Evolutionary conservation across 129 eudicot genomes (phyloP).

Genomic region (Lonicera japonica): DNA sequence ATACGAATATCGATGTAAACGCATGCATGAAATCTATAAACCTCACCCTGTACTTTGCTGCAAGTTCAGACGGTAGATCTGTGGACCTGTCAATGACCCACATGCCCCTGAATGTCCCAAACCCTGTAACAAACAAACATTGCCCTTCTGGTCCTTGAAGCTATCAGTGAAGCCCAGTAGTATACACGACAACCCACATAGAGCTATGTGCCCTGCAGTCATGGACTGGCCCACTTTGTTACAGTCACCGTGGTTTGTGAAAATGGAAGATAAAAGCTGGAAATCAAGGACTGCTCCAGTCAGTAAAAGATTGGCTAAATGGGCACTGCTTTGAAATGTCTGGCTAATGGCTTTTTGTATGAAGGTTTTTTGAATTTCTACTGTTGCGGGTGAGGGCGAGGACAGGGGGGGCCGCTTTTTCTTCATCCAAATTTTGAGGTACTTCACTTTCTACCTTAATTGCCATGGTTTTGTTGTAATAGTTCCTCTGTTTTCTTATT

Average conservation of each 20-base stretch:
- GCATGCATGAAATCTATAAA: slow-evolving; percentile 77
- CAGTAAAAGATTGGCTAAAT: slow-evolving; percentile 72
- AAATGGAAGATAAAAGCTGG: slow-evolving; percentile 66
- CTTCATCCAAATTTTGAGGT: slow-evolving; percentile 24
- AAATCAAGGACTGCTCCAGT: slow-evolving; percentile 83
- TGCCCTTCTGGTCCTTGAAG: slow-evolving; percentile 64
- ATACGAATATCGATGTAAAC: slow-evolving; percentile 72
- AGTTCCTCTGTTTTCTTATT: neutral
- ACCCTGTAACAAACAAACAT: slow-evolving; percentile 63
- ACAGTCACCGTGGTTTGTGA: slow-evolving; percentile 69
- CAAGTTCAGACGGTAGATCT: slow-evolving; percentile 47
- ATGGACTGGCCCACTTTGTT: slow-evolving; percentile 35
- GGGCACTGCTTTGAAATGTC: slow-evolving; percentile 81
- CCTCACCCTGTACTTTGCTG: slow-evolving; percentile 44
- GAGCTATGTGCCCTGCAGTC: slow-evolving; percentile 50
- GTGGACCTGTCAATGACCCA: slow-evolving; percentile 83
- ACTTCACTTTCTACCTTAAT: slow-evolving; percentile 34
- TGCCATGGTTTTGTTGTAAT: slow-evolving; percentile 32
- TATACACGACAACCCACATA: slow-evolving; percentile 65
- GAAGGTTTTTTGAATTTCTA: slow-evolving; percentile 44
- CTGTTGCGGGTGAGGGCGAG: slow-evolving; percentile 38
- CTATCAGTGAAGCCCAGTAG: slow-evolving; percentile 73
- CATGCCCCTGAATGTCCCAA: slow-evolving; percentile 58
- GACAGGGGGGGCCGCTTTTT: slow-evolving; percentile 45
- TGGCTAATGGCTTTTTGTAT: slow-evolving; percentile 81